Base-by-base conservation (phyloP, 768 basidiomycete species). In the Mycena vulgaris region DNA sequence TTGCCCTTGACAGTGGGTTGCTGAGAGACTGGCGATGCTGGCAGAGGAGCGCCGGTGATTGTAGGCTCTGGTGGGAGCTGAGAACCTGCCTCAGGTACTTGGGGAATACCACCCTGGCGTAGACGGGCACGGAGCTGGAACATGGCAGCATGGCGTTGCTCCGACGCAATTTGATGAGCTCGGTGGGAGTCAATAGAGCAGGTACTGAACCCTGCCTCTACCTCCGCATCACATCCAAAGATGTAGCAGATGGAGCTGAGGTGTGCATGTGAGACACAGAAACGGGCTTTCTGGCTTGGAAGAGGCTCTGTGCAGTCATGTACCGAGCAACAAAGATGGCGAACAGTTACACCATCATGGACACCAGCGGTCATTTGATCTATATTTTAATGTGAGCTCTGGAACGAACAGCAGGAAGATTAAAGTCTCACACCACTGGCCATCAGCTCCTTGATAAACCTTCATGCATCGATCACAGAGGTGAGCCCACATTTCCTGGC, bases 401-500 rank as follows among this genome's bases (percentile, higher is more conserved):
- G n/a, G n/a, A n/a, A n/a, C 35, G 35, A 35, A 55, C 8, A 61
- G 17, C 21, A 53, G 21, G 45, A 31, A 25, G 7, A 60, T n/a
- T n/a, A n/a, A n/a, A n/a, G n/a, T n/a, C 48, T 5, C 25, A 61
- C 58, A 61, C 66, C 58, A 70, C 23, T 59, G 33, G 7, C 45
- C 57, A 16, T 66, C 63, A 19, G 58, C 51, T 5, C 56, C 63
- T 30, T 57, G 53, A 30, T 70, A 58, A 8, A 61, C 25, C 63
- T 69, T 64, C 62, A 65, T 64, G 51, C 69, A 70, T 9, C 35
- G 37, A 13, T 58, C 25, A 55, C 69, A 70, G 5, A 49, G 37
- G 31, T 70, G 69, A 17, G 69, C 69, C 69, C 69, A 70, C 56
- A 65, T 51, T 11, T 65, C 63, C 23, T 70, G 69, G 0, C 69